Percentiles rank a stretch among this genome's conserved stretches.
These are phyloP conservation scores for Aspergillus bridgeri DNA, from an alignment of 495 filamentous ascomycete genomes.

Conservation along the genomic window DNA sequence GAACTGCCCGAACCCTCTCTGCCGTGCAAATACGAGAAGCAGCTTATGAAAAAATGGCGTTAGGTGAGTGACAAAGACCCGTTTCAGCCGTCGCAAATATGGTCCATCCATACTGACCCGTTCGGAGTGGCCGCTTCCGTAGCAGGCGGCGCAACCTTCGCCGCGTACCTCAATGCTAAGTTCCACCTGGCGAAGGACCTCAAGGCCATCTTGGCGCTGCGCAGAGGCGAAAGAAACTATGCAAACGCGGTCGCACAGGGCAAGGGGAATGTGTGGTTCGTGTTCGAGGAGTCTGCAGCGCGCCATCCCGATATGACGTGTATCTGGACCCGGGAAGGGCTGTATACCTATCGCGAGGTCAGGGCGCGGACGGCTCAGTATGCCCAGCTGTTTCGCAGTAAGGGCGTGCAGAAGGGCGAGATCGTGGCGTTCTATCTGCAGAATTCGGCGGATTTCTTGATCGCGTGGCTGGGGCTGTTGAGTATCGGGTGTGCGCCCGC, in stretches of 20 bases:
- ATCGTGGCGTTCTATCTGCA: conserved; percentile 66
- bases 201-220: conserved; percentile 25
- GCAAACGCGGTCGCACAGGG: conserved; percentile 40
- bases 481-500: conserved; percentile 65
- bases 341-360: conserved; percentile 61
- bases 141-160: conserved; percentile 43
- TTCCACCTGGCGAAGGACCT: conserved; percentile 63
- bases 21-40: too few species aligned
- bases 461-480: conserved; percentile 59
- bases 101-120: not conserved
- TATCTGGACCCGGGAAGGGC: conserved; percentile 64
- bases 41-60: too few species aligned
- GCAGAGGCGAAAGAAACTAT: conserved; percentile 35
- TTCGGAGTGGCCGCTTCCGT: conserved; percentile 29
- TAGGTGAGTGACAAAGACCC: too few species aligned
- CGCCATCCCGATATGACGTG: conserved; percentile 47
- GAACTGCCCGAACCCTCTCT: too few species aligned
- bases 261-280: conserved; percentile 59
- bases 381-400: conserved; percentile 58
- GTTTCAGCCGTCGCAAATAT: not conserved
- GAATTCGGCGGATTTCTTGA: conserved; percentile 67
- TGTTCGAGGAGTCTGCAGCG: conserved; percentile 55
- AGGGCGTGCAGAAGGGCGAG: conserved; percentile 61
- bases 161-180: conserved; percentile 69
- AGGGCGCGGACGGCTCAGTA: conserved; percentile 57